Conservation (phyloP, 495 filamentous ascomycete species). For the Aspergillus sclerotiicarbonarius region DNA sequence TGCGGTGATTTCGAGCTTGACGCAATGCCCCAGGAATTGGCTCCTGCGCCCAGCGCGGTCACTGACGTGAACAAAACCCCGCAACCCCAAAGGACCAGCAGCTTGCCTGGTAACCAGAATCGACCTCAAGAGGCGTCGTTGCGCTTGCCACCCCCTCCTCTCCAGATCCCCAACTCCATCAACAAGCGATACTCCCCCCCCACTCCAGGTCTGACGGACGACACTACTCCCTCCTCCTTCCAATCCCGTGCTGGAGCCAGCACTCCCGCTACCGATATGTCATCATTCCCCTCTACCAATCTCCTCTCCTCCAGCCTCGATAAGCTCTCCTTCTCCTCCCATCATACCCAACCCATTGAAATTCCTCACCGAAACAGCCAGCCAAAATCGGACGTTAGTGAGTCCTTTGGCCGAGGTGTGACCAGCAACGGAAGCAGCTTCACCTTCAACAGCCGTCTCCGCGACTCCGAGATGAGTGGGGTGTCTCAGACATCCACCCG, state of each 20-base stretch:
- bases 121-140: slow-evolving; percentile 28
- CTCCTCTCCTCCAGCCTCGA: slow-evolving; percentile 40
- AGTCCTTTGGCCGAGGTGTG: slow-evolving; percentile 40
- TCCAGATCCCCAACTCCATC: slow-evolving; percentile 36
- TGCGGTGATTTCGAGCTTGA: slow-evolving; percentile 94
- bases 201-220: slow-evolving; percentile 42
- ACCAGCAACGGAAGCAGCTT: slow-evolving; percentile 63
- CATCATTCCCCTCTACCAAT: slow-evolving; percentile 30
- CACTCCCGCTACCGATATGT: slow-evolving; percentile 23
- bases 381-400: slow-evolving; percentile 35
- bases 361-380: slow-evolving; percentile 30
- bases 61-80: slow-evolving; percentile 20
- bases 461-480: slow-evolving; percentile 78
- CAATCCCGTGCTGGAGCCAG: slow-evolving; percentile 25
- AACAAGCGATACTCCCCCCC: slow-evolving; percentile 28
- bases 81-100: slow-evolving; percentile 15
- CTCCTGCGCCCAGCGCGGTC: slow-evolving; percentile 20
- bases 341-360: neutral
- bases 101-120: slow-evolving; percentile 11
- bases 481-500: slow-evolving; percentile 82
- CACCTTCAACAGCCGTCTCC: slow-evolving; percentile 70
- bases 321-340: slow-evolving; percentile 30
- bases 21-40: slow-evolving; percentile 47
- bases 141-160: slow-evolving; percentile 42
- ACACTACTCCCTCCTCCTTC: slow-evolving; percentile 44